Base-by-base conservation (phyloP, 2,329 filamentous ascomycete species). In the Xenoacremonium recifei region DNA sequence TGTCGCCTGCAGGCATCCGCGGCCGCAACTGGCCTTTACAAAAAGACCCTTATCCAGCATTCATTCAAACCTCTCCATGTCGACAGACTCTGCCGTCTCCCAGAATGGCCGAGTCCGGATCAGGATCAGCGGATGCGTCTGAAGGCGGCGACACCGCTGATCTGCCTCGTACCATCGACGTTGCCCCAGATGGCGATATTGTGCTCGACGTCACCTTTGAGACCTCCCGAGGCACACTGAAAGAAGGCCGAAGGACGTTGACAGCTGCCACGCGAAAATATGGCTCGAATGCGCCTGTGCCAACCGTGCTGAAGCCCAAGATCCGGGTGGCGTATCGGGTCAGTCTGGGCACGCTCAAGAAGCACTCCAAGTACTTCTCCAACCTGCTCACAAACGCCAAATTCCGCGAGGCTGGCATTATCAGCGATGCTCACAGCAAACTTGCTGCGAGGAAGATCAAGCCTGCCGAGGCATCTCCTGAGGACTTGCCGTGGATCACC, bases 331-430 rank as follows among this genome's bases (percentile, higher is more conserved):
- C 72, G 11, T 89, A 84, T 56, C 75, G 85, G 19, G 84, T 87
- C 32, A 72, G 75, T 37, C 66, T 82, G 2, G 67, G 67, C 11
- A 67, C 67, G 1, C 69, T 90, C 23, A 78, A 73, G 62, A 70
- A 70, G 47, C 72, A 79, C 47, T 89, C 85, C 5, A 77, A 77
- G 42, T 90, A 89, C 62, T 90, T 90, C 60, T 73, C 73, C 41
- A 80, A 79, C 42, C 72, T 90, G 13, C 71, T 90, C 3, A 76
- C 79, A 9, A 77, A 83, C 47, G 71, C 70, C 3, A 70, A 79
- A 41, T 87, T 89, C 59, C 69, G 75, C 40, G 84, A 90, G 66
- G 77, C 79, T 6, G 71, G 72, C 35, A 61, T 72, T 25, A 70
- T 89, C 30, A 63, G 71, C 10, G 67, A 69, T 3, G 67, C 70